Conservation (phyloP, 306 rosid genomes). For the Sechiopsis laciniata region DNA sequence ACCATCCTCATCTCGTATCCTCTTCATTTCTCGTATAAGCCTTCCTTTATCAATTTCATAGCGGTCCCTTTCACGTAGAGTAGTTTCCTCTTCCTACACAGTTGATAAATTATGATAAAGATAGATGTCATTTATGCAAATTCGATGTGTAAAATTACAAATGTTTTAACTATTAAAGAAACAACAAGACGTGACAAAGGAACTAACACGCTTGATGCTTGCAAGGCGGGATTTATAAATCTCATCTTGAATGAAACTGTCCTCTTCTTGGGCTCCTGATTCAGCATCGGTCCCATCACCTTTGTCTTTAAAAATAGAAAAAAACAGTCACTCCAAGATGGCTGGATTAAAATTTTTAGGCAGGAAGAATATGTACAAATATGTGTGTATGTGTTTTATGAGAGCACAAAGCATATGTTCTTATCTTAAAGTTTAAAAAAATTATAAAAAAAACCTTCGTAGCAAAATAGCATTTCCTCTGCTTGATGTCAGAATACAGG, state of each 20-base stretch:
- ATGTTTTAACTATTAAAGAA: neutral
- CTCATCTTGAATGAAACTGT: conserved; percentile 76
- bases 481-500: neutral
- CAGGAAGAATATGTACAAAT: too few species aligned
- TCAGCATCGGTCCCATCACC: conserved; percentile 68
- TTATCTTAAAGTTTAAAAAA: neutral
- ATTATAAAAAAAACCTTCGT: neutral
- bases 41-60: conserved; percentile 91
- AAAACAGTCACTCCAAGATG: conserved; percentile 22
- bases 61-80: conserved; percentile 88
- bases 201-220: conserved; percentile 85
- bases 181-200: conserved; percentile 18
- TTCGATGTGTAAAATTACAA: neutral
- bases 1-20: conserved; percentile 99
- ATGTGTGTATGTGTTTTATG: too few species aligned
- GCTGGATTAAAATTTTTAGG: neutral
- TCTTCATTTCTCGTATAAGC: conserved; percentile 98
- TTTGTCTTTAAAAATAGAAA: conserved; percentile 48
- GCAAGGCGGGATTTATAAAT: conserved; percentile 85
- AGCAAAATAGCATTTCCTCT: neutral
- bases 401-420: neutral
- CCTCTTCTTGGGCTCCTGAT: conserved; percentile 66
- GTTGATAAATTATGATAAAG: conserved; percentile 15
- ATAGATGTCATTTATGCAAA: neutral
- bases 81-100: conserved; percentile 75